Evolutionary conservation across 2,329 filamentous ascomycete species (phyloP).

Genomic region (Aspergillus versicolor): DNA sequence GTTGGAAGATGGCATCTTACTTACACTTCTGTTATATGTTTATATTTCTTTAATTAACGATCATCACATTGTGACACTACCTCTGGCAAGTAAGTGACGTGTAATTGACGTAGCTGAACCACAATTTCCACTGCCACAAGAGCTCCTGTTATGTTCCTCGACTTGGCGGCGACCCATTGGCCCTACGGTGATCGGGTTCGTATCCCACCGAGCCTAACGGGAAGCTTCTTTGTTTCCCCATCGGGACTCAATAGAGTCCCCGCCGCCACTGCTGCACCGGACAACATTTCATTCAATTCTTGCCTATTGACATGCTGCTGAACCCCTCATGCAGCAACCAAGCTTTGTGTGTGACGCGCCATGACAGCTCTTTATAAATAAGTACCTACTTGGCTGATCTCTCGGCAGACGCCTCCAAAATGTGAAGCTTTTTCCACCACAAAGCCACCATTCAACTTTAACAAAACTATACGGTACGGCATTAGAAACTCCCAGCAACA

Average conservation of each 20-base stretch:
- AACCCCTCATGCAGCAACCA: background rate
- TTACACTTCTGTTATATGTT: background rate
- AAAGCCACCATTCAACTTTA: background rate
- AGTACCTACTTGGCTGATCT: background rate
- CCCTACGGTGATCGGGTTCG: too few species aligned
- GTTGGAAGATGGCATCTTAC: background rate
- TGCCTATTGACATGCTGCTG: background rate
- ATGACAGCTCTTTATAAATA: background rate
- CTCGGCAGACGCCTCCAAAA: background rate
- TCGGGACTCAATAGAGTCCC: constrained; percentile 3
- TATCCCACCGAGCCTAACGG: background rate
- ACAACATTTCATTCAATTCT: background rate
- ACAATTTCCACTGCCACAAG: too few species aligned
- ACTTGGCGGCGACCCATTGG: too few species aligned
- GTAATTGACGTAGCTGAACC: background rate
- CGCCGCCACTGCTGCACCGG: background rate
- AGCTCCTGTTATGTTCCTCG: too few species aligned
- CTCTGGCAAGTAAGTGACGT: background rate
- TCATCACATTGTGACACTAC: background rate
- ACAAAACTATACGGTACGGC: too few species aligned
- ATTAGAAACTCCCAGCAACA: too few species aligned
- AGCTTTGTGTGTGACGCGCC: background rate
- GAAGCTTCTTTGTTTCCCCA: constrained; percentile 6
- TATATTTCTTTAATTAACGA: constrained; percentile 3
- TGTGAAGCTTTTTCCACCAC: background rate